A percentile compares a stretch with the other conserved stretches of the same genome.
phyloP scores from a whole-genome alignment of 495 filamentous ascomycete genomes.

The Penicillium dipodomyicola region DNA sequence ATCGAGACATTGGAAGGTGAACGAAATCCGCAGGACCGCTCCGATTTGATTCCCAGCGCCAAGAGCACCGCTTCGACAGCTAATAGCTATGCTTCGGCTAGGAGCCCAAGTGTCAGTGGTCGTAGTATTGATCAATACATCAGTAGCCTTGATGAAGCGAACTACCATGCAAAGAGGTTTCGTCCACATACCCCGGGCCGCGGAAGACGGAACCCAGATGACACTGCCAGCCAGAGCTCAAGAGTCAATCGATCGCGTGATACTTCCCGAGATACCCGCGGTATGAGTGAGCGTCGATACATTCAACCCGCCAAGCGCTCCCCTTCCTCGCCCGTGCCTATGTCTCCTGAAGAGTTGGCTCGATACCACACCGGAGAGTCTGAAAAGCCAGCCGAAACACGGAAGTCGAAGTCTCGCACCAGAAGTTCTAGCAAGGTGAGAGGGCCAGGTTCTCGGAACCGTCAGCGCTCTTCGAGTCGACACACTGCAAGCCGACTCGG shows the following conservation, averaged over 20 bases:
- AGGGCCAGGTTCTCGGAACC: constrained; percentile 37
- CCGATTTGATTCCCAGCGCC: constrained; percentile 36
- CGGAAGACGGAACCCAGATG: constrained; percentile 51
- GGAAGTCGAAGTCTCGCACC: constrained; percentile 38
- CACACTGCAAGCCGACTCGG: constrained; percentile 48
- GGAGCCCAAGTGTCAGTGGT: constrained; percentile 54
- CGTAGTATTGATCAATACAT: constrained; percentile 83
- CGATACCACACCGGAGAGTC: constrained; percentile 50
- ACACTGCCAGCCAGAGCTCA: constrained; percentile 47
- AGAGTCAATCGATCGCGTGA: constrained; percentile 53
- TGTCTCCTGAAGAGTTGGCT: constrained; percentile 82
- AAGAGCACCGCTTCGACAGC: constrained; percentile 49
- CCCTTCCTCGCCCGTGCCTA: constrained; percentile 84
- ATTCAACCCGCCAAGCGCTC: constrained; percentile 83
- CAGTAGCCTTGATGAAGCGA: constrained; percentile 77
- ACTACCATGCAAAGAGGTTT: constrained; percentile 56
- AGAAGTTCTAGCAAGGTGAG: constrained; percentile 40
- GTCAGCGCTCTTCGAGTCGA: constrained; percentile 43
- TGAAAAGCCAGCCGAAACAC: constrained; percentile 43
- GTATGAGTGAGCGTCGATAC: constrained; percentile 60
- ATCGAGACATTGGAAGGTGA: constrained; percentile 65
- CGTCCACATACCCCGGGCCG: constrained; percentile 58
- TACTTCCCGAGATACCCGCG: constrained; percentile 66
- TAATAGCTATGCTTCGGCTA: constrained; percentile 47
- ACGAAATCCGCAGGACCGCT: constrained; percentile 23